These are phyloP conservation scores for Sporothrix globosa DNA, from an alignment of 2,329 filamentous ascomycete genomes.

Conservation along the genomic window DNA sequence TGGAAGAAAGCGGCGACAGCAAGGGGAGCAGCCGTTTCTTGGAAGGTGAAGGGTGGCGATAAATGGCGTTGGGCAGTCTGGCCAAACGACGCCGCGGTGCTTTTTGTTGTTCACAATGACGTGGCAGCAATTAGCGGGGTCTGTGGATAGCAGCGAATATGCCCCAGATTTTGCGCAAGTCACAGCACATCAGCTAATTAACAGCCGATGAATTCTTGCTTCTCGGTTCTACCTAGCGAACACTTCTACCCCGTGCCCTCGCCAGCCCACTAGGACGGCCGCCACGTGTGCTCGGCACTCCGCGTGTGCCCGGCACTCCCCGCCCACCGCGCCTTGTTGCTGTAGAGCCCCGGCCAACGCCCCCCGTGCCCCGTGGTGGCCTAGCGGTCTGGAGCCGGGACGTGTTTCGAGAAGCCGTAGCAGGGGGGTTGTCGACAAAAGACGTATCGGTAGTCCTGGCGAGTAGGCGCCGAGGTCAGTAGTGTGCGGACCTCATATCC, in stretches of 20 bases:
- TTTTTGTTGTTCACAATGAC: background rate
- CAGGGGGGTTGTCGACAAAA: slow-evolving; percentile 80
- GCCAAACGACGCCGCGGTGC: background rate
- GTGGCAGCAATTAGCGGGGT: slow-evolving; percentile 20
- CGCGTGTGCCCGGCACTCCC: slow-evolving; percentile 41
- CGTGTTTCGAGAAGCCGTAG: slow-evolving; percentile 53
- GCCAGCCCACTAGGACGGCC: slow-evolving; percentile 52
- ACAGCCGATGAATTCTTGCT: background rate
- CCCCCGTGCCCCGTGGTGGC: slow-evolving; percentile 54
- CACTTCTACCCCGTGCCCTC: slow-evolving; percentile 51
- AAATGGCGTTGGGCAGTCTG: background rate
- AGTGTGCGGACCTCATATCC: background rate
- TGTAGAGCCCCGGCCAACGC: slow-evolving; percentile 46
- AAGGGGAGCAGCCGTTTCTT: background rate
- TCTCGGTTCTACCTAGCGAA: slow-evolving; percentile 45
- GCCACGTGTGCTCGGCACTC: slow-evolving; percentile 41
- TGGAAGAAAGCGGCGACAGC: background rate
- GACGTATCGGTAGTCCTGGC: slow-evolving; percentile 84
- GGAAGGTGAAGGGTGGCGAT: background rate
- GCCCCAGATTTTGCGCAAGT: background rate
- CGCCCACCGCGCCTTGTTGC: slow-evolving; percentile 45
- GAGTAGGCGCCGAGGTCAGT: slow-evolving; percentile 9
- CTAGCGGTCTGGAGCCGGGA: slow-evolving; percentile 52
- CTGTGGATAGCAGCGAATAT: slow-evolving; percentile 33
- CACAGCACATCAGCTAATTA: background rate